phyloP scores from a whole-genome alignment of 2,329 filamentous ascomycete genomes.

The Hypoxylon rubiginosum region DNA sequence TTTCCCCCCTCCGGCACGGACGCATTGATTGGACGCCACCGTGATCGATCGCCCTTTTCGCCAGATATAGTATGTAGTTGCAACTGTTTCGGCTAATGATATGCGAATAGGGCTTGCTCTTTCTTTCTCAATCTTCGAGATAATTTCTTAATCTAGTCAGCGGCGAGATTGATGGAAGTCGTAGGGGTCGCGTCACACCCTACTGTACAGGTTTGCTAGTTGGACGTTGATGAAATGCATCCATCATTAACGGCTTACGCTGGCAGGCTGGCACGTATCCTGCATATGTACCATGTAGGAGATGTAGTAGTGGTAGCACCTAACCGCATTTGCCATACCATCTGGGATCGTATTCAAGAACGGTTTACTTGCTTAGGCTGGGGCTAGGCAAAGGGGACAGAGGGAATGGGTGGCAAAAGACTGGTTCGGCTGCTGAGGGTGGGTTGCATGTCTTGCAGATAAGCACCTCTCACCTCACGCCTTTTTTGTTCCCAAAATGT shows the following conservation, averaged over 20 bases:
- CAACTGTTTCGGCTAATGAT: conserved; percentile 17
- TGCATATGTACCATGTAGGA: conserved; percentile 1
- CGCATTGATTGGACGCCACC: conserved; percentile 31
- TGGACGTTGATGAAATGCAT: conserved; percentile 22
- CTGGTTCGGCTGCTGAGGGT: conserved; percentile 26
- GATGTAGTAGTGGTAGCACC: neutral
- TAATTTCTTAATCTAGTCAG: neutral
- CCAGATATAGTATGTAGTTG: neutral
- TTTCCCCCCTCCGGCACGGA: neutral
- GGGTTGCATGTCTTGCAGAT: conserved; percentile 31
- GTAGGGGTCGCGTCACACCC: conserved; percentile 26
- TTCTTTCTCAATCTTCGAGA: neutral
- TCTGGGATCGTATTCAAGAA: conserved; percentile 5
- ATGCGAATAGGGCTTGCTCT: conserved; percentile 7
- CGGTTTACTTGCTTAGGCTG: neutral
- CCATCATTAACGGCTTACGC: conserved; percentile 27
- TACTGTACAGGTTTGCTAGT: conserved; percentile 1
- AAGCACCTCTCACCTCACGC: neutral
- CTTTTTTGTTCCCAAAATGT: neutral
- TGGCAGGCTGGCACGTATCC: conserved; percentile 34
- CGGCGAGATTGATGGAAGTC: conserved; percentile 7
- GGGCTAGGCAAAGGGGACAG: conserved; percentile 3
- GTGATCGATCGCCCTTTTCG: conserved; percentile 14
- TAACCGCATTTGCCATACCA: conserved; percentile 18
- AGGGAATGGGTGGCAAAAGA: conserved; percentile 26